Conservation (phyloP, 2,329 filamentous ascomycete genomes). For the Paramyrothecium roridum region DNA sequence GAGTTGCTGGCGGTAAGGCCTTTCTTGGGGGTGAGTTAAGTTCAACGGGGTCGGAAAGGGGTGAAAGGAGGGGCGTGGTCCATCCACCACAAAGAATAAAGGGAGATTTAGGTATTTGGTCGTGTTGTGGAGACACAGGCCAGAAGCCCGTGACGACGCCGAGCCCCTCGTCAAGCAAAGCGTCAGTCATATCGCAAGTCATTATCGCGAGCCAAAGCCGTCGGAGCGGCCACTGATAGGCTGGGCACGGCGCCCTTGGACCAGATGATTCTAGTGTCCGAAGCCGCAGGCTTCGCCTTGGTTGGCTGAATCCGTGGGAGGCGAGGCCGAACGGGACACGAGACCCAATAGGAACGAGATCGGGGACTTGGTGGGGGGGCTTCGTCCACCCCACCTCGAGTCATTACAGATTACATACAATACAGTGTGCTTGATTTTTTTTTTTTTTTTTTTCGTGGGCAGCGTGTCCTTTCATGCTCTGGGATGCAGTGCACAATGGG, state of each 20-base stretch:
- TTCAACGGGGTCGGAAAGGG: background rate
- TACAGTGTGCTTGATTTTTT: too few species aligned
- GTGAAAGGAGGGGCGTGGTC: background rate
- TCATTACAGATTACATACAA: too few species aligned
- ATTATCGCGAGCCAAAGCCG: background rate
- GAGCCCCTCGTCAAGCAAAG: background rate
- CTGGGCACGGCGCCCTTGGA: background rate
- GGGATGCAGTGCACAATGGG: too few species aligned
- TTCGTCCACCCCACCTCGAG: background rate
- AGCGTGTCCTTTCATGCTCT: too few species aligned
- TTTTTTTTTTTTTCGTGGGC: too few species aligned
- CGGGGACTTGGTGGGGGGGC: background rate
- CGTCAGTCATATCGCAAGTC: slow-evolving; percentile 7
- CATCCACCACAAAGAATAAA: too few species aligned
- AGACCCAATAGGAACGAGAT: background rate
- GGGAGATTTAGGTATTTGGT: too few species aligned
- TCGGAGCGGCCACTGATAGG: background rate
- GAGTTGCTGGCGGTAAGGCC: background rate
- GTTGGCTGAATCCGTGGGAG: background rate
- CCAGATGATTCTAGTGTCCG: slow-evolving; percentile 6
- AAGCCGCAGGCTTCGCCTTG: slow-evolving; percentile 6
- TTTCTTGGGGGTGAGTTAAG: background rate
- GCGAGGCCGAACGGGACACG: background rate
- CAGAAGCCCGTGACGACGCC: background rate
- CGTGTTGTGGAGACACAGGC: background rate